Evolutionary conservation across 495 filamentous ascomycete species (phyloP), one percentile per base, ranked within the genome.

Genomic region (Niebla homalea): DNA sequence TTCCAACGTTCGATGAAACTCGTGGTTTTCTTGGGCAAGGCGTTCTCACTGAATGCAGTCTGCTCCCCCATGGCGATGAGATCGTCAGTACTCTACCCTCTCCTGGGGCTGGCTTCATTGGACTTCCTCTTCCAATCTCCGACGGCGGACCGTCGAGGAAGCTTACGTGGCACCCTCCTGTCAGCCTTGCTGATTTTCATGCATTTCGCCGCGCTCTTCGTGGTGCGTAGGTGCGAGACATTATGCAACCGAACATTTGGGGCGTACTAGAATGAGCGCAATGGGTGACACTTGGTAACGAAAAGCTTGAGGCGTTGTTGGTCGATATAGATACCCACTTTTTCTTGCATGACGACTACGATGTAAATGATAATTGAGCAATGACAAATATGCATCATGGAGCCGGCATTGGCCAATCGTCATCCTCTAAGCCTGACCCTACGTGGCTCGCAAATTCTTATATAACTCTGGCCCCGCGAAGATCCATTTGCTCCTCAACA

Each of bases 41-140:
- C 78, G 0, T 60, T 68, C 18, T 73, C 74, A 2, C 57, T 79
- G 1, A 71, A 73, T 11, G 64, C 72, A 48, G 74, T 78, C 5
- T 88, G 84, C 62, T 68, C 68, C 14, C 83, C 84, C 0, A 63
- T 75, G n/a, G 75, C 75, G 1, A 70, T 73, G 11, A 76, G 74
- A 41, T 67, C 77, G 4, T 75, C 68, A 68, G 61, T 84, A 22
- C 65, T 71, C 25, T 86, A 83, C 56, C 76, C 80, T 26, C 61
- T 87, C 16, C 61, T 86, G 5, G 59, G 67, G 15, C 54, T 84
- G 5, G 81, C 82, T 18, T 70, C 71, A 0, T 49, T 84, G 4
- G 77, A 81, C 39, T 55, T 76, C 11, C 23, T 53, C 4, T 47
- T 49, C 11, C 35, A 29, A 18, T 29, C 40, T 8, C 26, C 35